Base-by-base conservation (phyloP, 306 rosid species). In the Boehmeria nivea region DNA sequence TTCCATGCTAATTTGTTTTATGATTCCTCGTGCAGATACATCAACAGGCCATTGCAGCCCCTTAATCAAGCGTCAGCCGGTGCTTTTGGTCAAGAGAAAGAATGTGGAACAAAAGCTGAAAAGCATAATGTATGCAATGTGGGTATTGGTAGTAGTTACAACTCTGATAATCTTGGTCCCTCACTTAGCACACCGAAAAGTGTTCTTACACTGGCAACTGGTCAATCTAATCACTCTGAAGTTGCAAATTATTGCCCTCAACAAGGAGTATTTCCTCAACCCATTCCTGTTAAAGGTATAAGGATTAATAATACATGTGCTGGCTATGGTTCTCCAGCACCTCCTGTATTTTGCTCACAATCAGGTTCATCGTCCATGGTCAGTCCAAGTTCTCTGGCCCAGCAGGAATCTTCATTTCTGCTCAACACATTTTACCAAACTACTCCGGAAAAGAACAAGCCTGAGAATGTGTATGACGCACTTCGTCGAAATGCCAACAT, bases 151-250 rank as follows among this genome's bases (percentile, higher is more conserved):
- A 22, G 39, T 21, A 45, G 72, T 62, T 60, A 60, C 64, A 70
- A 72, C 69, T 78, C 76, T 16, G 88, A 77, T 36, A 48, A 67
- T 54, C 62, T 68, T 26, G 64, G 50, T 64, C 47, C 72, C 36
- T 69, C 77, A 61, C 74, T 67, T 61, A 78, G 81, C 57, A 40
- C 69, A 61, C 89, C 74, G 57, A 70, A 70, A 60, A 59, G 78
- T 69, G 48, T 33, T 11, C 23, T 73, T 28, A 61, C 93, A 52
- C 71, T 72, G 54, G 65, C 81, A 42, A 65, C 82, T 1, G 74
- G 75, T 44, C 87, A 82, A 47, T 81, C 91, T 59, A 76, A 83
- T 68, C 86, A 80, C 44, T 78, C 87, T 20, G 88, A 87, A 59
- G 66, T 63, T 18, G 78, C 78, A 56, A 66, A 66, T 20, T 65